Evolutionary conservation across 2,329 filamentous ascomycete species (phyloP).

Genomic region (Penicillium sp.): DNA sequence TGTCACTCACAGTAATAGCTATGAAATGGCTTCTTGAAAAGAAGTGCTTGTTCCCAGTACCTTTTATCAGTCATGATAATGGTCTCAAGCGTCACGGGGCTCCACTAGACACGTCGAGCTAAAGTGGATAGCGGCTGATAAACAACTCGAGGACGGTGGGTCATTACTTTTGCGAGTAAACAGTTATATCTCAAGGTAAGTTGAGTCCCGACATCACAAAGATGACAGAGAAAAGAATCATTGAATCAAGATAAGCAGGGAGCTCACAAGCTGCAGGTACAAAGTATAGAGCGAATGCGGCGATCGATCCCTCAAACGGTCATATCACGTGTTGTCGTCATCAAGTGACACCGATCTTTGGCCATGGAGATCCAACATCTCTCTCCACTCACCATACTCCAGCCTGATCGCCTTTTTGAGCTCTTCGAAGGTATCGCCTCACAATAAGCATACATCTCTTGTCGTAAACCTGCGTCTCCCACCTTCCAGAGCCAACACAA

Average conservation of each 20-base stretch:
- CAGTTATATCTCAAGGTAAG: background rate
- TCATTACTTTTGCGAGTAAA: background rate
- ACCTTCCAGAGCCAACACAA: background rate
- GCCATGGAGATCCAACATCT: background rate
- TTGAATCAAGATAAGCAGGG: background rate
- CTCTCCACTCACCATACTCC: background rate
- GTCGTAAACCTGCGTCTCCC: background rate
- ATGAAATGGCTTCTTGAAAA: no score
- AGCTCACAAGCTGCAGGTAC: background rate
- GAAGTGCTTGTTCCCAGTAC: no score
- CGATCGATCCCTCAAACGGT: conserved; percentile 7
- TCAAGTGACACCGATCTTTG: conserved; percentile 18
- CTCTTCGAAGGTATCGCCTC: background rate
- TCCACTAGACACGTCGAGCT: background rate
- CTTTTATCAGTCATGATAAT: background rate
- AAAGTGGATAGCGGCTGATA: background rate
- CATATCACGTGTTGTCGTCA: conserved; percentile 19
- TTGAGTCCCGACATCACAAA: background rate
- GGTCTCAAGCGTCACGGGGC: background rate
- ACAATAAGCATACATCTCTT: background rate
- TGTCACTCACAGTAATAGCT: no score
- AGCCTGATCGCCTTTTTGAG: background rate
- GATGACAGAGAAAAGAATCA: background rate
- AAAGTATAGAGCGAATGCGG: background rate
- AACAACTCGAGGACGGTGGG: background rate